These are phyloP conservation scores for Ascoidea rubescens DNA, from an alignment of 805 yeast genomes.

Conservation along the genomic window DNA sequence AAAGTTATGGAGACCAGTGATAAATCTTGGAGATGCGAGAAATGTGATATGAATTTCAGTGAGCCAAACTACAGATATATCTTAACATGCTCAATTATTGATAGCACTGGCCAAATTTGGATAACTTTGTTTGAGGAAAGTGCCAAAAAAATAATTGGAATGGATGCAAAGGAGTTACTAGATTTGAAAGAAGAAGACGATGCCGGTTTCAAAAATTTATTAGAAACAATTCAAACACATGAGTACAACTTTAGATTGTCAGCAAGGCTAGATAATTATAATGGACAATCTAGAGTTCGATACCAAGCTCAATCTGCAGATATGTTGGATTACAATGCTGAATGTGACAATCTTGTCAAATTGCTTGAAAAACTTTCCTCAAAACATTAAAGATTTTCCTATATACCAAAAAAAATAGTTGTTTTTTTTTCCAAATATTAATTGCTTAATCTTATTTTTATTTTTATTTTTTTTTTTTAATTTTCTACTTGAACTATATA, in stretches of 20 bases:
- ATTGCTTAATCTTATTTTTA: no score
- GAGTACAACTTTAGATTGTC: slow-evolving; percentile 66
- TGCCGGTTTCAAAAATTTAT: slow-evolving; percentile 24
- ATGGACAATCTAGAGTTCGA: slow-evolving; percentile 65
- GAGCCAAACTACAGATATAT: slow-evolving; percentile 73
- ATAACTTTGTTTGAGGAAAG: slow-evolving; percentile 76
- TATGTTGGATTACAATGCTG: slow-evolving; percentile 41
- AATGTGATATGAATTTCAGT: slow-evolving; percentile 58
- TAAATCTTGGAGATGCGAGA: slow-evolving; percentile 87
- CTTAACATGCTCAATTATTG: slow-evolving; percentile 63
- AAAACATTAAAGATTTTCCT: no score
- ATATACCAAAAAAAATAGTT: no score
- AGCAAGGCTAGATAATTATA: slow-evolving; percentile 75
- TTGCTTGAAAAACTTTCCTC: slow-evolving; percentile 22
- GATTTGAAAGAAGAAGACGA: slow-evolving; percentile 28
- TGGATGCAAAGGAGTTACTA: slow-evolving; percentile 49
- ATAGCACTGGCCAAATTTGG: slow-evolving; percentile 76
- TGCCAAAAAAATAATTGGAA: slow-evolving; percentile 54
- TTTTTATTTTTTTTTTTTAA: no score
- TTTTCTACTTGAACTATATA: neutral
- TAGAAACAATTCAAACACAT: slow-evolving; percentile 42
- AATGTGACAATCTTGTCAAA: slow-evolving; percentile 42
- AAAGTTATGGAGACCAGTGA: slow-evolving; percentile 65
- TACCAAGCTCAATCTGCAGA: slow-evolving; percentile 47
- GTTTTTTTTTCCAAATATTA: no score